phyloP scores from a whole-genome alignment of 1,284 basidiomycete species.

The Albatrellus sp. region DNA sequence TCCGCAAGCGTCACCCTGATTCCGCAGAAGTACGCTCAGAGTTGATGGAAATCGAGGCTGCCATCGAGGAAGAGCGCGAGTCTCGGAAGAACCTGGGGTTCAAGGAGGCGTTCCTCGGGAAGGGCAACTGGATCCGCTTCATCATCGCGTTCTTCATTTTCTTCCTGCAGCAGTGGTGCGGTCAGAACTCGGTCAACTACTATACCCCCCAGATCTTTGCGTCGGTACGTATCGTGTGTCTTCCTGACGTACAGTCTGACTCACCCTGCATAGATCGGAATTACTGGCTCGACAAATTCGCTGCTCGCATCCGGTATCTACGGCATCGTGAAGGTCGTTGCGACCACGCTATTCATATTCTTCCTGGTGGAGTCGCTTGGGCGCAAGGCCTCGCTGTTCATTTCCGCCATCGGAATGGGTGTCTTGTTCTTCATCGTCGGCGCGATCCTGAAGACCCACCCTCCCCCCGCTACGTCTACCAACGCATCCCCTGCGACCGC shows the following conservation, averaged over 20 bases:
- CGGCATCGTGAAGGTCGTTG: slow-evolving; percentile 65
- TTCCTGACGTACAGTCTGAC: slow-evolving; percentile 10
- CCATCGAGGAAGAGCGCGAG: slow-evolving; percentile 48
- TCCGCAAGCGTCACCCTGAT: slow-evolving; percentile 38
- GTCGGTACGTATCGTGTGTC: slow-evolving; percentile 33
- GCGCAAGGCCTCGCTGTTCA: slow-evolving; percentile 44
- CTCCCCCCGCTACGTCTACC: slow-evolving; percentile 23
- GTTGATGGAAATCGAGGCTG: slow-evolving; percentile 51
- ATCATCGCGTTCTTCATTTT: slow-evolving; percentile 53
- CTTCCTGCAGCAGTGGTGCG: slow-evolving; percentile 56
- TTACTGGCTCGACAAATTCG: slow-evolving; percentile 41
- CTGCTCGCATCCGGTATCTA: slow-evolving; percentile 77
- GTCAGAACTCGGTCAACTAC: slow-evolving; percentile 54
- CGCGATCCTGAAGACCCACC: slow-evolving; percentile 63
- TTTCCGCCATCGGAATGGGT: slow-evolving; percentile 54
- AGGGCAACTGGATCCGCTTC: slow-evolving; percentile 64
- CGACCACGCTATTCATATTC: slow-evolving; percentile 53
- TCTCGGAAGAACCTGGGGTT: slow-evolving; percentile 43
- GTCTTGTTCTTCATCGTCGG: slow-evolving; percentile 57
- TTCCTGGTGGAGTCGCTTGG: slow-evolving; percentile 46
- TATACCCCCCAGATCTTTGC: slow-evolving; percentile 68
- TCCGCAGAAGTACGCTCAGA: slow-evolving; percentile 41
- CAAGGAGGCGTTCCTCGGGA: slow-evolving; percentile 60
- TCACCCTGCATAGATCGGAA: slow-evolving; percentile 39
- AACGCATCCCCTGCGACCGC: slow-evolving; percentile 19